Percentiles rank a stretch among this genome's conserved stretches.
phyloP scores from a whole-genome alignment of 1,284 basidiomycete species.

The Taiwanofungus camphoratus region DNA sequence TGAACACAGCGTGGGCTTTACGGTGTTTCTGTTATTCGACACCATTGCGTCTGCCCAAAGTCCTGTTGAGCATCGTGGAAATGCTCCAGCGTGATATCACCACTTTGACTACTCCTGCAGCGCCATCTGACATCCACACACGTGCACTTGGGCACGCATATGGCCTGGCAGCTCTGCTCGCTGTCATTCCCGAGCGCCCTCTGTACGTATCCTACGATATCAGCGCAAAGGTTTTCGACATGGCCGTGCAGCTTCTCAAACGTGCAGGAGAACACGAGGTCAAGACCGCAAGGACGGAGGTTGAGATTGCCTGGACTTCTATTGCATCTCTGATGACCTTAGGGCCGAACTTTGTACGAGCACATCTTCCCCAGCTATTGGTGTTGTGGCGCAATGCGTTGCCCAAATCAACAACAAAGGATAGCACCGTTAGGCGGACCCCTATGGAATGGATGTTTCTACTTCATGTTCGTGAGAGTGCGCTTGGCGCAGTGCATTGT shows the following conservation, averaged over 20 bases:
- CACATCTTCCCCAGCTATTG: constrained; percentile 88
- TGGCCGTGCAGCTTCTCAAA: constrained; percentile 88
- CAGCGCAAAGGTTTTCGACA: constrained; percentile 85
- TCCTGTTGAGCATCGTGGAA: constrained; percentile 70
- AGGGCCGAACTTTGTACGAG: constrained; percentile 89
- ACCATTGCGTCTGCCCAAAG: constrained; percentile 77
- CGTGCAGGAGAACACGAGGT: constrained; percentile 89
- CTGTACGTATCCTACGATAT: constrained; percentile 95
- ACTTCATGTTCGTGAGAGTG: constrained; percentile 86
- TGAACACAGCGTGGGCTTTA: constrained; percentile 84
- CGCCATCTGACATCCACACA: constrained; percentile 66
- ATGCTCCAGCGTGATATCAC: constrained; percentile 82
- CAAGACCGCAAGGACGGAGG: constrained; percentile 75
- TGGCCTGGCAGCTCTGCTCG: constrained; percentile 83
- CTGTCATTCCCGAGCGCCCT: constrained; percentile 81
- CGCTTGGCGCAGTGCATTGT: constrained; percentile 82
- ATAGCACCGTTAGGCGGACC: constrained; percentile 63
- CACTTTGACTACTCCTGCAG: constrained; percentile 58
- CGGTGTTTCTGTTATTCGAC: constrained; percentile 88
- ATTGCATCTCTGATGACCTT: constrained; percentile 90
- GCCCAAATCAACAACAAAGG: constrained; percentile 90
- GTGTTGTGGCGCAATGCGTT: constrained; percentile 97
- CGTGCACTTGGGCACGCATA: constrained; percentile 85
- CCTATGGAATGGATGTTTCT: constrained; percentile 89
- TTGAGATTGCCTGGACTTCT: constrained; percentile 93